phyloP scores from a whole-genome alignment of 805 yeast species.

The Clavispora santaluciae region DNA sequence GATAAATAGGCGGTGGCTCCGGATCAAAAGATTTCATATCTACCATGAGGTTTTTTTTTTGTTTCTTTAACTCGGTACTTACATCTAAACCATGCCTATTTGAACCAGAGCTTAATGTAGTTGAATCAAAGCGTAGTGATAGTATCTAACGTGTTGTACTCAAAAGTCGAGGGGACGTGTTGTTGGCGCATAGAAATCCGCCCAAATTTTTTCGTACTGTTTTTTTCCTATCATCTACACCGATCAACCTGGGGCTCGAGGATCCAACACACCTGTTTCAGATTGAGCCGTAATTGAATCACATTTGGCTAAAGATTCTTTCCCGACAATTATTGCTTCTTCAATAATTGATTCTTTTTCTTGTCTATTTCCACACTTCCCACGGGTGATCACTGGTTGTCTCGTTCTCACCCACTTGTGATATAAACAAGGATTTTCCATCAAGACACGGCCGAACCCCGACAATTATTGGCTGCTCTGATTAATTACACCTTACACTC shows the following conservation, averaged over 20 bases:
- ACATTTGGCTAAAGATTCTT: neutral
- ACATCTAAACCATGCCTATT: neutral
- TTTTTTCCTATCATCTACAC: conserved; percentile 1
- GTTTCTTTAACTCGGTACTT: too few relatives aligned
- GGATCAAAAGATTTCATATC: neutral
- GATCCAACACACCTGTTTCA: neutral
- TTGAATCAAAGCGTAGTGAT: neutral
- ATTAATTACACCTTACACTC: neutral
- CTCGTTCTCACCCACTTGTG: neutral
- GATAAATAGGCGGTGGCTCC: neutral
- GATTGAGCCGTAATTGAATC: neutral
- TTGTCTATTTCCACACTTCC: neutral
- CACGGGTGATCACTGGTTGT: neutral
- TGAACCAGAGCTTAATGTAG: neutral
- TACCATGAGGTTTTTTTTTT: neutral
- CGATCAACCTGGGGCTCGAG: neutral
- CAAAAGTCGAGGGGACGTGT: conserved; percentile 12
- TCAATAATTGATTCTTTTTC: neutral
- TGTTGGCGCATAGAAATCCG: conserved; percentile 11
- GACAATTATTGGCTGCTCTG: neutral
- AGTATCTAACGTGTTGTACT: conserved; percentile 14
- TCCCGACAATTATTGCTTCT: neutral
- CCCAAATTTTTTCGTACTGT: conserved; percentile 7
- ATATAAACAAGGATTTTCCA: neutral
- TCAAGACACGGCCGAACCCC: neutral